A percentile compares a stretch with the other conserved stretches of the same genome.
Conservation (phyloP, 2,329 filamentous ascomycete species). For the Diaporthe citrichinensis region DNA sequence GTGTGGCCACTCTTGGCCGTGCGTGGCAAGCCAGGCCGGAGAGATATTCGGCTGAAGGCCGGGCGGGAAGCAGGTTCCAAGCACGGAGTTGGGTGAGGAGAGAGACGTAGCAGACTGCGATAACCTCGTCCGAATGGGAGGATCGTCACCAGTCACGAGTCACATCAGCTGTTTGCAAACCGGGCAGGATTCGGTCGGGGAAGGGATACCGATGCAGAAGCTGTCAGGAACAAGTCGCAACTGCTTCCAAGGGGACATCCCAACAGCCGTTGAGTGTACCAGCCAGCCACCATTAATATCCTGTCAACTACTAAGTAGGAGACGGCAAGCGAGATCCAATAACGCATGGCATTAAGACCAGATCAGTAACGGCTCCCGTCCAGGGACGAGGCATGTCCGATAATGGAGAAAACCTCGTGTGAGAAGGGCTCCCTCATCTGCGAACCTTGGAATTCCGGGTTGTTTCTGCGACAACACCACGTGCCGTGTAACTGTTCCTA, state of each 20-base stretch:
- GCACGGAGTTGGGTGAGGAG: neutral
- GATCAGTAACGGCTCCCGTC: neutral
- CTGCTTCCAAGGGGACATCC: neutral
- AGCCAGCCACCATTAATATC: conserved; percentile 22
- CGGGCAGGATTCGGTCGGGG: neutral
- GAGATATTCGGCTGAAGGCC: neutral
- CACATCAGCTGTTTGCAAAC: conserved; percentile 10
- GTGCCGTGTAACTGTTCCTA: conserved; percentile 26
- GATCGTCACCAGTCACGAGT: conserved; percentile 1
- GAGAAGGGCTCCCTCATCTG: conserved; percentile 15
- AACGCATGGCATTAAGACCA: conserved; percentile 9
- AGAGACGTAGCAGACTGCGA: neutral
- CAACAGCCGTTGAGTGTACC: neutral
- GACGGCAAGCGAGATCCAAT: neutral
- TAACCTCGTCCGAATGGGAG: neutral
- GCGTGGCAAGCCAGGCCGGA: conserved; percentile 24
- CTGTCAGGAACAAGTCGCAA: neutral
- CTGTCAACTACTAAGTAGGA: neutral
- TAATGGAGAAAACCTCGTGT: conserved; percentile 23
- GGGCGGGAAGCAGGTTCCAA: conserved; percentile 13
- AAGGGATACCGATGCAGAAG: conserved; percentile 27
- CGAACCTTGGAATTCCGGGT: conserved; percentile 8
- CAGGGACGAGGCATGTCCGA: conserved; percentile 26
- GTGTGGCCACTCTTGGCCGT: conserved; percentile 20
- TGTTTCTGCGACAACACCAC: conserved; percentile 9